Evolutionary conservation across 306 rosid species (phyloP).

Genomic region (Trifolium dubium): DNA sequence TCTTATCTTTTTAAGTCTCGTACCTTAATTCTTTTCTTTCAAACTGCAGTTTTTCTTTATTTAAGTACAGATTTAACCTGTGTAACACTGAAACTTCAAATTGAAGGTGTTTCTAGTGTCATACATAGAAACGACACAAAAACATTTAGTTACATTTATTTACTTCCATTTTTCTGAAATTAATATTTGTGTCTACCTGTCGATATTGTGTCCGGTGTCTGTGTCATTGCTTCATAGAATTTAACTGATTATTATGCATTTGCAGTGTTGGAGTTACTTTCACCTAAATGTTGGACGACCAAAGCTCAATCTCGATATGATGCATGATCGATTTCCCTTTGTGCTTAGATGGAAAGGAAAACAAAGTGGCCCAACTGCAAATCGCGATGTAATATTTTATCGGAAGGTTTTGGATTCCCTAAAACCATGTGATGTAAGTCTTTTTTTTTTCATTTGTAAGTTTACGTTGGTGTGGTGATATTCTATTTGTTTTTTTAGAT

Average conservation of each 20-base stretch:
- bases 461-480: conserved; percentile 20
- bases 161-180: not conserved
- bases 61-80: conserved; percentile 11
- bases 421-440: conserved; percentile 83
- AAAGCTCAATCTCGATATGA: conserved; percentile 76
- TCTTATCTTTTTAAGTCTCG: conserved; percentile 4
- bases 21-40: conserved; percentile 20
- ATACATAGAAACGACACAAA: not conserved
- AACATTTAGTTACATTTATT: not conserved
- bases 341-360: conserved; percentile 98
- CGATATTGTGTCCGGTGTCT: not conserved
- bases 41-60: not conserved
- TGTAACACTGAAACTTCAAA: not conserved
- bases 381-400: conserved; percentile 95
- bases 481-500: conserved; percentile 24
- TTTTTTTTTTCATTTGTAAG: conserved; percentile 16
- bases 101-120: not conserved
- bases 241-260: conserved; percentile 31
- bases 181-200: not conserved
- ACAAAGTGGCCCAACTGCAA: conserved; percentile 96
- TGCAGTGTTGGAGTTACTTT: conserved; percentile 99
- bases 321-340: conserved; percentile 88
- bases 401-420: conserved; percentile 95
- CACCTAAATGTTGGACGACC: conserved; percentile 96
- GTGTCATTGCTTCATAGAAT: not conserved